phyloP scores from a whole-genome alignment of 257 asterid species.

The Catharanthus roseus region DNA sequence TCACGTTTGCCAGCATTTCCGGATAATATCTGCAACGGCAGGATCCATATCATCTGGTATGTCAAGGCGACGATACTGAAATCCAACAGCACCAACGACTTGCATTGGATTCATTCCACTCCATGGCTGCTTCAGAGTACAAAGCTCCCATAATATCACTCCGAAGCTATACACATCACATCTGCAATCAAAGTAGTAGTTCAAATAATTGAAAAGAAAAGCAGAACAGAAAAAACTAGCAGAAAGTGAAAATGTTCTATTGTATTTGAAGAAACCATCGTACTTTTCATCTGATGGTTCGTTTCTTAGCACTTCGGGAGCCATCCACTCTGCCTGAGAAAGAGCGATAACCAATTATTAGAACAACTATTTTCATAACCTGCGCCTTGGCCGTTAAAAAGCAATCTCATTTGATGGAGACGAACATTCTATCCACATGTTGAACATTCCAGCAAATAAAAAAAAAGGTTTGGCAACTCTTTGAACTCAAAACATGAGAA shows the following conservation, averaged over 20 bases:
- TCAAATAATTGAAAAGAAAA: constrained; percentile 3
- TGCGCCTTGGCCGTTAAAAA: not conserved
- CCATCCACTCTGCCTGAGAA: constrained; percentile 99
- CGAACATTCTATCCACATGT: not conserved
- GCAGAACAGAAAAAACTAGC: not conserved
- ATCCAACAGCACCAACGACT: constrained; percentile 98
- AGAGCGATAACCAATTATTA: constrained; percentile 25
- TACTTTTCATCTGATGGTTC: constrained; percentile 98
- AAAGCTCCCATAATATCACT: constrained; percentile 92
- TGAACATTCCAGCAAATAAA: not conserved
- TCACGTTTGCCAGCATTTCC: constrained; percentile 93
- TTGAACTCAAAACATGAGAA: not conserved
- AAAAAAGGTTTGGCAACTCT: constrained; percentile 4
- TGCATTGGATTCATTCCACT: constrained; percentile 99
- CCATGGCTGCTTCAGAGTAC: constrained; percentile 91
- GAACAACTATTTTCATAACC: constrained; percentile 2
- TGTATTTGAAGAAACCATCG: constrained; percentile 15
- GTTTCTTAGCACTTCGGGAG: constrained; percentile 97
- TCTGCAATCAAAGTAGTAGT: constrained; percentile 40
- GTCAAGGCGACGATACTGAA: constrained; percentile 94
- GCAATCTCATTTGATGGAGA: not conserved
- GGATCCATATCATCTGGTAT: constrained; percentile 82
- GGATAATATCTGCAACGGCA: constrained; percentile 57
- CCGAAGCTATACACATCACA: constrained; percentile 94
- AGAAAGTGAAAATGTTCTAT: not conserved